Evolutionary conservation across 2,329 filamentous ascomycete species (phyloP), one percentile per base, ranked within the genome.

Genomic region (Exophiala lecanii-corni): DNA sequence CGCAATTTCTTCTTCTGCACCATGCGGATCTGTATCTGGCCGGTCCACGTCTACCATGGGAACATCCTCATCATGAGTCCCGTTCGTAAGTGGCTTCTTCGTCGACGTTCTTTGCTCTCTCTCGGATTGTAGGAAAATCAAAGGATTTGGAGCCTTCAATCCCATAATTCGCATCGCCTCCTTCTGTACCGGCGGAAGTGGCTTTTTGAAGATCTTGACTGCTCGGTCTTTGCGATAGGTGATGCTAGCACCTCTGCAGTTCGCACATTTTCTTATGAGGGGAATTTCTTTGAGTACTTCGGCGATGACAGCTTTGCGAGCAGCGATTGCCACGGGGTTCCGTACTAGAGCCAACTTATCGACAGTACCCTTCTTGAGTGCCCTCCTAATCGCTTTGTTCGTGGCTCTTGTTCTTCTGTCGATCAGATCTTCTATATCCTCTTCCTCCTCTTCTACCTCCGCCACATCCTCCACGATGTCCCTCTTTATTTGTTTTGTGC

Each of bases 201-300:
- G 73, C 60, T 86, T 92, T 61, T 91, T 83, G 64, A 97, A 98
- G 41, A 98, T 89, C 65, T 97, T 98, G 60, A 89, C 84, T 57
- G 81, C 92, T 32, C 84, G 78, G 58, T 98, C 91, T 63, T 94
- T 96, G 56, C 91, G 82, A 65, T 87, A 97, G 2, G 74, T 73
- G 9, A 89, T 89, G 10, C 85, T 89, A 49, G 92, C 79, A 19
- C 72, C 78, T 55, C 69, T 68, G 60, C 81, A 84, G 51, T 72
- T 79, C 30, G 71, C 72, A 66, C 92, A 98, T 57, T 77, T 78
- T 56, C 81, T 84, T 35, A 76, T 73, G 55, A 76, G 78, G 36
- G 77, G 78, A 41, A 96, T 83, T 19, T 82, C 78, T 40, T 76
- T 77, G 47, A 95, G 73, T 54, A 98, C 94, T 12, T 87, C 81